Conservation (phyloP, 2,329 filamentous ascomycete genomes). For the Paraphoma chrysanthemicola region DNA sequence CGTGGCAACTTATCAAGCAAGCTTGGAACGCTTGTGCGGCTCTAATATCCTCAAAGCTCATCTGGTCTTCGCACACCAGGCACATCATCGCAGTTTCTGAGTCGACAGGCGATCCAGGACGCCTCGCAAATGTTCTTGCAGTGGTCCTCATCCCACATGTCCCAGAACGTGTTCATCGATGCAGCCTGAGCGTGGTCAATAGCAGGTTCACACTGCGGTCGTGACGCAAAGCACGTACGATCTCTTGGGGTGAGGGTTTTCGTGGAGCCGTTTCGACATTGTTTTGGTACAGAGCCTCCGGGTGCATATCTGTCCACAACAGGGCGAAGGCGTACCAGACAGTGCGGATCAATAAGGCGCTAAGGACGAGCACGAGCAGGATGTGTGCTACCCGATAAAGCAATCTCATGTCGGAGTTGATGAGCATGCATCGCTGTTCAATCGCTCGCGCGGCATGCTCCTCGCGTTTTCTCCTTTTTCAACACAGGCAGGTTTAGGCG, state of each 20-base stretch:
- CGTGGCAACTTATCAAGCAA: too few species aligned
- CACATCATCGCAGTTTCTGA: conserved; percentile 15
- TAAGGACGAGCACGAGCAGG: conserved; percentile 5
- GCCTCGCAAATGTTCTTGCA: conserved; percentile 22
- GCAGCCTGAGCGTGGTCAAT: conserved; percentile 6
- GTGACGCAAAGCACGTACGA: neutral
- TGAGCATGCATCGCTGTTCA: too few species aligned
- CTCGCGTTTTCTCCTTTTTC: too few species aligned
- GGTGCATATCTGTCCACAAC: neutral
- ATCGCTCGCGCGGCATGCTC: too few species aligned
- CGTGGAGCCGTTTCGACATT: neutral
- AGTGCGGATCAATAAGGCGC: conserved; percentile 5
- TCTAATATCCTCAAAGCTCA: neutral
- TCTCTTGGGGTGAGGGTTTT: conserved; percentile 15
- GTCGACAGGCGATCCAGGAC: conserved; percentile 19
- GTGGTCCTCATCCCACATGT: conserved; percentile 22
- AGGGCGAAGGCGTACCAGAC: conserved; percentile 12
- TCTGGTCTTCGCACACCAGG: conserved; percentile 19
- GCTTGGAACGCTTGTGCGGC: neutral
- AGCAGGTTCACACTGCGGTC: neutral
- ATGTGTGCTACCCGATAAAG: conserved; percentile 6
- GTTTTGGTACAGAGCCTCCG: conserved; percentile 1
- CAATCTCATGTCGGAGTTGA: conserved; percentile 2
- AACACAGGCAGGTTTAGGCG: too few species aligned
- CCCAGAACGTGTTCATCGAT: conserved; percentile 24